Percentiles rank a stretch among this genome's conserved stretches.
These are phyloP conservation scores for Salix udensis DNA, from an alignment of 345 rosid species.

Conservation along the genomic window DNA sequence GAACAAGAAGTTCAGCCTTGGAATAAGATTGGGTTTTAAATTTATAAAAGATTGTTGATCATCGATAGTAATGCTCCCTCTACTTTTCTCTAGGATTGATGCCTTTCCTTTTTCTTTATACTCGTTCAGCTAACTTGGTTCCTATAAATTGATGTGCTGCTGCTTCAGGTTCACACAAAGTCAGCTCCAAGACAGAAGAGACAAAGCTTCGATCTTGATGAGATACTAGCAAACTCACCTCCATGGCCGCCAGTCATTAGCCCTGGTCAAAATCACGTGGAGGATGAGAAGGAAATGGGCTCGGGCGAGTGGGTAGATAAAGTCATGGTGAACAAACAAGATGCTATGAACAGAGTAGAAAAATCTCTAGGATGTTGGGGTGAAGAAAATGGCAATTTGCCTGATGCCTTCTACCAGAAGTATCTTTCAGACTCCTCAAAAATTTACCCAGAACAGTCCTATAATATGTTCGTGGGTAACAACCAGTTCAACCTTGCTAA, in stretches of 20 bases:
- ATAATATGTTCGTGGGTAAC: slow-evolving; percentile 53
- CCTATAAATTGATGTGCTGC: slow-evolving; percentile 8
- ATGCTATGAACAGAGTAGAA: slow-evolving; percentile 41
- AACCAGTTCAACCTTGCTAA: slow-evolving; percentile 35
- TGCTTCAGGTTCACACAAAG: slow-evolving; percentile 49
- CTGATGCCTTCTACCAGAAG: slow-evolving; percentile 58
- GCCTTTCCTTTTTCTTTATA: not conserved
- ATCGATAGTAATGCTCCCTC: not conserved
- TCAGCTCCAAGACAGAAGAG: slow-evolving; percentile 46
- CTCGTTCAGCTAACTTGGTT: not conserved
- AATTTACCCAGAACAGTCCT: slow-evolving; percentile 60
- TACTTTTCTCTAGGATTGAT: not conserved
- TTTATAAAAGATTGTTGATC: not conserved
- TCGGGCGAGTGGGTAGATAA: slow-evolving; percentile 91
- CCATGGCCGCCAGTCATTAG: slow-evolving; percentile 87
- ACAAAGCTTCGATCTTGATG: slow-evolving; percentile 80
- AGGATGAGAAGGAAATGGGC: slow-evolving; percentile 64
- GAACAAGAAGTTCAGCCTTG: not conserved
- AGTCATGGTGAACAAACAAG: slow-evolving; percentile 95
- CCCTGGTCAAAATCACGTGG: slow-evolving; percentile 54
- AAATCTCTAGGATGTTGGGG: slow-evolving; percentile 58
- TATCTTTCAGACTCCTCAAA: slow-evolving; percentile 68
- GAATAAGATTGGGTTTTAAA: not conserved
- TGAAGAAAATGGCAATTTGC: slow-evolving; percentile 41
- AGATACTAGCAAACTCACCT: slow-evolving; percentile 78